phyloP scores from a whole-genome alignment of 2,329 filamentous ascomycete genomes.

The Ophiostoma ips region DNA sequence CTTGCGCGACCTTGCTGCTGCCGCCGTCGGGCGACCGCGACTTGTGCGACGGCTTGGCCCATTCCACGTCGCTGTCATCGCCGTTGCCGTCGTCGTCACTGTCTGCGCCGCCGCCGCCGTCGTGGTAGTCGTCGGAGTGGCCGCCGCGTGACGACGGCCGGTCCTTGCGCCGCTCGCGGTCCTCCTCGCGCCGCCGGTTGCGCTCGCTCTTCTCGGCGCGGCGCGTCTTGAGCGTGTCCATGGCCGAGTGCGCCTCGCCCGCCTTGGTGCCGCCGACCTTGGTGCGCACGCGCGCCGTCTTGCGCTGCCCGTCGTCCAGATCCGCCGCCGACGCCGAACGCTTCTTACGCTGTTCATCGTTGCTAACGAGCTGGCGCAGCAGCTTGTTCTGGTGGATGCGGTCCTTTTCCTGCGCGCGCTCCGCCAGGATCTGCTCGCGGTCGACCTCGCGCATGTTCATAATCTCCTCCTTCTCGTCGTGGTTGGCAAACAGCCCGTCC shows the following conservation, averaged over 20 bases:
- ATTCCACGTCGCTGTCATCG: constrained; percentile 64
- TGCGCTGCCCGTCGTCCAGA: constrained; percentile 61
- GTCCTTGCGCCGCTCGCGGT: constrained; percentile 43
- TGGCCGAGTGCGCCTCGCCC: constrained; percentile 54
- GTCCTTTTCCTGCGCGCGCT: constrained; percentile 72
- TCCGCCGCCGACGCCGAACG: constrained; percentile 71
- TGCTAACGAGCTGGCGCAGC: constrained; percentile 62
- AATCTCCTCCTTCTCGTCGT: constrained; percentile 63
- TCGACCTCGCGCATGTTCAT: constrained; percentile 81
- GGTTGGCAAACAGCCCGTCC: constrained; percentile 70
- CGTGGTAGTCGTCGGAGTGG: constrained; percentile 15
- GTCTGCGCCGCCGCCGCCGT: constrained; percentile 12
- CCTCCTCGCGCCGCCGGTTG: constrained; percentile 47
- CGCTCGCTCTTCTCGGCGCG: constrained; percentile 52
- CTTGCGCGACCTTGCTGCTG: constrained; percentile 50
- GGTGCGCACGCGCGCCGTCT: constrained; percentile 58
- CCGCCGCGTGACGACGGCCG: constrained; percentile 24
- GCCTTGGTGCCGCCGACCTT: constrained; percentile 51
- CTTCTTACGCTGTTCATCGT: constrained; percentile 53
- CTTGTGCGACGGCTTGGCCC: constrained; percentile 39
- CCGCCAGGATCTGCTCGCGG: constrained; percentile 78
- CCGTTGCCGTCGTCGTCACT: constrained; percentile 46
- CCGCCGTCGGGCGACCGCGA: constrained; percentile 34
- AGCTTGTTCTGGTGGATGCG: constrained; percentile 69
- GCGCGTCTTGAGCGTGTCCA: constrained; percentile 53